A percentile compares a stretch with the other conserved stretches of the same genome.
Conservation (phyloP, 169 alveolate species). For the Plasmodium malariae region DNA sequence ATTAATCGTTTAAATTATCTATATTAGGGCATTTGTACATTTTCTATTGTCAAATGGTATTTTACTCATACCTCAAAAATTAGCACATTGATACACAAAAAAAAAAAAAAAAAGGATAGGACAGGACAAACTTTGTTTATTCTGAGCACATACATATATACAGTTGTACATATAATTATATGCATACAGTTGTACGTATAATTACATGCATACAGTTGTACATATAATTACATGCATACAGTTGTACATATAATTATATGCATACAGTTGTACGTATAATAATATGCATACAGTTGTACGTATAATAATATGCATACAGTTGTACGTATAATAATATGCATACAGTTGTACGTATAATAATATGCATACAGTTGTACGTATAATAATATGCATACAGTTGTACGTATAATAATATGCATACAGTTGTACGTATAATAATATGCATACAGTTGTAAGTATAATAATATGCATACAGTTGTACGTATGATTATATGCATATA, state of each 20-base stretch:
- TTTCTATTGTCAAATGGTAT: slow-evolving; percentile 12
- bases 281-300: too few species aligned
- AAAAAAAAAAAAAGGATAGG: background rate
- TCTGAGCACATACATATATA: background rate
- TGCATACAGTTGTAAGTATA: background rate
- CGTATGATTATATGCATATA: too few species aligned
- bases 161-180: too few species aligned
- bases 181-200: too few species aligned
- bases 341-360: too few species aligned
- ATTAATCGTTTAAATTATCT: slow-evolving; percentile 32
- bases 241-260: background rate
- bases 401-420: too few species aligned
- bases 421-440: too few species aligned
- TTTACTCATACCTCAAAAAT: slow-evolving; percentile 27
- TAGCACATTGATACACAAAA: background rate
- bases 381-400: too few species aligned
- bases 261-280: too few species aligned
- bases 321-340: too few species aligned
- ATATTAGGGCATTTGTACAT: slow-evolving; percentile 41
- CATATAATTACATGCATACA: background rate
- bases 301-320: too few species aligned
- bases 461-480: background rate
- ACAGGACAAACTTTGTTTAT: background rate
- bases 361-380: too few species aligned
- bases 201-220: slow-evolving; percentile 3